These are phyloP conservation scores for cucumber (Cucumis sativus) DNA, from an alignment of 306 rosid genomes.

Conservation along the genomic window DNA sequence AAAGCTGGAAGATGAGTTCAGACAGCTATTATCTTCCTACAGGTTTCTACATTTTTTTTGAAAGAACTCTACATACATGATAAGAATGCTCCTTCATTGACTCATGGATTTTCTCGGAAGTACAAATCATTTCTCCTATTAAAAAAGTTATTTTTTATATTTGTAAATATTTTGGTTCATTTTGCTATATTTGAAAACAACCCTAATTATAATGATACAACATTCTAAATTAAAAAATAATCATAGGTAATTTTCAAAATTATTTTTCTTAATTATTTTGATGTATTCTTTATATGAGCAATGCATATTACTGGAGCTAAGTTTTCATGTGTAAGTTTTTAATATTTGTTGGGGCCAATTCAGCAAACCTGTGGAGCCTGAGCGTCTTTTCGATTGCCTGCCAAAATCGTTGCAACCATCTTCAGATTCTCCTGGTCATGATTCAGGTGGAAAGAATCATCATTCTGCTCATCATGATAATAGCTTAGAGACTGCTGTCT, in stretches of 20 bases:
- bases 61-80: neutral
- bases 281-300: neutral
- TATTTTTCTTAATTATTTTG: too few relatives aligned
- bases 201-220: too few relatives aligned
- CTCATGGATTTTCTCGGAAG: neutral
- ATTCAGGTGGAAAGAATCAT: slow-evolving; percentile 37
- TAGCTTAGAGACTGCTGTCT: slow-evolving; percentile 55
- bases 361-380: slow-evolving; percentile 99
- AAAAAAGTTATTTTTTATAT: neutral
- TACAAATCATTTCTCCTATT: neutral
- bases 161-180: too few relatives aligned
- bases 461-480: slow-evolving; percentile 48
- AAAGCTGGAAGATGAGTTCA: slow-evolving; percentile 83
- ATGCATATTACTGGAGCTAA: neutral
- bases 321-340: neutral
- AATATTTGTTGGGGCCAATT: slow-evolving; percentile 14
- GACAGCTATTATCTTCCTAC: slow-evolving; percentile 52
- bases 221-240: too few relatives aligned
- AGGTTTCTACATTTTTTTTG: slow-evolving; percentile 40
- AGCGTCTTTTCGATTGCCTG: slow-evolving; percentile 90
- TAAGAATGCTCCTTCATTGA: neutral
- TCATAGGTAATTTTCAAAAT: too few relatives aligned
- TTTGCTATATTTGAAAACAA: too few relatives aligned
- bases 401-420: slow-evolving; percentile 93
- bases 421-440: slow-evolving; percentile 71